phyloP scores from a whole-genome alignment of 2,329 filamentous ascomycete species.

The Diatrype stigma region DNA sequence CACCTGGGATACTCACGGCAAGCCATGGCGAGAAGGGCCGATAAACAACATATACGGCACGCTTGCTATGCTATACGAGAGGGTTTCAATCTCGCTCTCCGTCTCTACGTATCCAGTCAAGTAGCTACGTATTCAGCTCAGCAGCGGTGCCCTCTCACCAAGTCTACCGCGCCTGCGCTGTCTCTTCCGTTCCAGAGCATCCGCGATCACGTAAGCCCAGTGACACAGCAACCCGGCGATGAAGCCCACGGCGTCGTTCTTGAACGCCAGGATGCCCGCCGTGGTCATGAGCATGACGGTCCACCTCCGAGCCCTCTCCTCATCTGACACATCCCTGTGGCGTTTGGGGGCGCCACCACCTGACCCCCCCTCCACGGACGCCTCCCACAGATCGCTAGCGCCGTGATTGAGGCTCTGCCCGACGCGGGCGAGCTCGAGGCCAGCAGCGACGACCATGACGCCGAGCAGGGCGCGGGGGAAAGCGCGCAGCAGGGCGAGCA shows the following conservation, averaged over 20 bases:
- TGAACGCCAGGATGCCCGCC: conserved; percentile 76
- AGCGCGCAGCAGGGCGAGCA: conserved; percentile 64
- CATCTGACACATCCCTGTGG: conserved; percentile 54
- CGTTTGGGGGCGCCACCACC: conserved; percentile 27
- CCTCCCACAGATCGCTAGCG: conserved; percentile 56
- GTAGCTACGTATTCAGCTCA: conserved; percentile 8
- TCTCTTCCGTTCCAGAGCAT: conserved; percentile 29
- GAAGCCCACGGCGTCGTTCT: conserved; percentile 87
- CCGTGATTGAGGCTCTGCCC: conserved; percentile 79
- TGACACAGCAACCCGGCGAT: conserved; percentile 76
- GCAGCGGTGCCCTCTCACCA: conserved; percentile 29
- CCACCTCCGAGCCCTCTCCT: conserved; percentile 73
- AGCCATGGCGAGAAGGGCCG: too few species aligned
- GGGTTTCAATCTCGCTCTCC: too few species aligned
- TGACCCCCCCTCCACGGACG: conserved; percentile 39
- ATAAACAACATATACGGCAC: too few species aligned
- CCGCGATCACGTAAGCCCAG: conserved; percentile 54
- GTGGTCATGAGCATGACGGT: conserved; percentile 87
- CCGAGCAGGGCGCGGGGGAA: conserved; percentile 79
- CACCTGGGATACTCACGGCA: too few species aligned
- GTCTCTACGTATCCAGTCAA: too few species aligned
- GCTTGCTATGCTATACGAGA: too few species aligned
- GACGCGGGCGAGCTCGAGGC: conserved; percentile 80
- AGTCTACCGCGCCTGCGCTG: conserved; percentile 11
- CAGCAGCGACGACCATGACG: conserved; percentile 85